These are phyloP conservation scores for Neobulgaria alba DNA, from an alignment of 2,329 filamentous ascomycete species.

Conservation along the genomic window DNA sequence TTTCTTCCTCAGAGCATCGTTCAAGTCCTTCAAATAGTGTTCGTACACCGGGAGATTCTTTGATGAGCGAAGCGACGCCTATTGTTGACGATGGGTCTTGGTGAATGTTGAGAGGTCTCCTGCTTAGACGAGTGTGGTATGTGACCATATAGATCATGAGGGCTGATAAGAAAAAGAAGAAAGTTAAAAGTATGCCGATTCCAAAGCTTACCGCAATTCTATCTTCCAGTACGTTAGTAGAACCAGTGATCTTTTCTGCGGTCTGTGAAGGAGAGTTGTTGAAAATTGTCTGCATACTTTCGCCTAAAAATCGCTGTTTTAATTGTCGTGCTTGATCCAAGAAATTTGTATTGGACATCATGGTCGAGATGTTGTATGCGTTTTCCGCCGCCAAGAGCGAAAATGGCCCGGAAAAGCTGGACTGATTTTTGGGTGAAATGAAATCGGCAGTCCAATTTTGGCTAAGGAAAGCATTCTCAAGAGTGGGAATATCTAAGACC, in stretches of 20 bases:
- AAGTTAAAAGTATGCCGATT: conserved; percentile 7
- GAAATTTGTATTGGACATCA: conserved; percentile 9
- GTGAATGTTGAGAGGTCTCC: conserved; percentile 11
- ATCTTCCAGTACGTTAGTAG: not conserved
- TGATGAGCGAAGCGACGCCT: conserved; percentile 8
- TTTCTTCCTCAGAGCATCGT: conserved; percentile 4
- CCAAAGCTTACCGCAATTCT: conserved; percentile 10
- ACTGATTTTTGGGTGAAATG: conserved; percentile 5
- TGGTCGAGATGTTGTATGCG: conserved; percentile 5
- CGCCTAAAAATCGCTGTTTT: conserved; percentile 13
- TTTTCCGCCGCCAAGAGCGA: conserved; percentile 10
- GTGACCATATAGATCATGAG: conserved; percentile 8
- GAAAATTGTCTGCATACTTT: conserved; percentile 9
- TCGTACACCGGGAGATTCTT: conserved; percentile 5
- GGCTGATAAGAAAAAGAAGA: conserved; percentile 4
- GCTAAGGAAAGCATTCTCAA: conserved; percentile 12
- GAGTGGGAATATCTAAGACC: conserved; percentile 5
- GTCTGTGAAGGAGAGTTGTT: conserved; percentile 2
- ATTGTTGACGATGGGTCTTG: conserved; percentile 5
- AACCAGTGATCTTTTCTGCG: conserved; percentile 2
- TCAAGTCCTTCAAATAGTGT: conserved; percentile 12
- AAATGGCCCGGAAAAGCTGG: conserved; percentile 9
- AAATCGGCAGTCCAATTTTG: conserved; percentile 13
- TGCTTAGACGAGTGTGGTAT: conserved; percentile 5
- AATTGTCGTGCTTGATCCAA: conserved; percentile 10